phyloP scores from a whole-genome alignment of 306 rosid genomes.

The Nissolia schottii region DNA sequence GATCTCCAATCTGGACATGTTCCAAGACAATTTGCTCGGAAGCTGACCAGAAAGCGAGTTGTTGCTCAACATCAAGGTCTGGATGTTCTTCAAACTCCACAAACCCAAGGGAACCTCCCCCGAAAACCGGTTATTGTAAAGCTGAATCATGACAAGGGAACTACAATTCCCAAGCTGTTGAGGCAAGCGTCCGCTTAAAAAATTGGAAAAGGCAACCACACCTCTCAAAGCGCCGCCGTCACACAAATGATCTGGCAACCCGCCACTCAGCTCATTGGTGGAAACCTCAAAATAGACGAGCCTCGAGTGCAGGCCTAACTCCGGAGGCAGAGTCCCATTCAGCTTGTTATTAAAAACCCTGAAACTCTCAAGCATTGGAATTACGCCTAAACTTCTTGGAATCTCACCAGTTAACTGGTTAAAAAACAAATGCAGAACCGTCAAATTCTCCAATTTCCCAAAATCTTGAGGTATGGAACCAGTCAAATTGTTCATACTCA shows the following conservation, averaged over 20 bases:
- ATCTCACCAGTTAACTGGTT: constrained; percentile 61
- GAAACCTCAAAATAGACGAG: constrained; percentile 61
- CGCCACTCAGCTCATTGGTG: constrained; percentile 53
- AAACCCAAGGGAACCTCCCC: constrained; percentile 68
- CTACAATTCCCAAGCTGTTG: constrained; percentile 52
- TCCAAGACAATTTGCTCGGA: constrained; percentile 49
- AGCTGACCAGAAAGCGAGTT: constrained; percentile 70
- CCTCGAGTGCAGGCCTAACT: constrained; percentile 59
- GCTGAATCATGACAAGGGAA: constrained; percentile 40
- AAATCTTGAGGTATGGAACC: constrained; percentile 58
- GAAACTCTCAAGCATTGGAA: constrained; percentile 38
- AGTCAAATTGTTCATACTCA: constrained; percentile 54
- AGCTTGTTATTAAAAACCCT: constrained; percentile 50
- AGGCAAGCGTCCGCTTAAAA: constrained; percentile 55
- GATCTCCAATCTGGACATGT: constrained; percentile 57
- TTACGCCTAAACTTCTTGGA: constrained; percentile 51
- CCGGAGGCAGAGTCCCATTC: constrained; percentile 74
- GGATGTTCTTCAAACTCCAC: constrained; percentile 53
- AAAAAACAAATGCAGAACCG: constrained; percentile 31
- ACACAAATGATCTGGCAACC: constrained; percentile 67
- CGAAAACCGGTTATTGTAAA: constrained; percentile 48
- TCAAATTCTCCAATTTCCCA: constrained; percentile 47
- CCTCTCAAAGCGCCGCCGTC: constrained; percentile 49
- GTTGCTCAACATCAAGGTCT: constrained; percentile 52
- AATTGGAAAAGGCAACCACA: constrained; percentile 52